Conservation (phyloP, 768 basidiomycete genomes). For the Imleria badia region DNA sequence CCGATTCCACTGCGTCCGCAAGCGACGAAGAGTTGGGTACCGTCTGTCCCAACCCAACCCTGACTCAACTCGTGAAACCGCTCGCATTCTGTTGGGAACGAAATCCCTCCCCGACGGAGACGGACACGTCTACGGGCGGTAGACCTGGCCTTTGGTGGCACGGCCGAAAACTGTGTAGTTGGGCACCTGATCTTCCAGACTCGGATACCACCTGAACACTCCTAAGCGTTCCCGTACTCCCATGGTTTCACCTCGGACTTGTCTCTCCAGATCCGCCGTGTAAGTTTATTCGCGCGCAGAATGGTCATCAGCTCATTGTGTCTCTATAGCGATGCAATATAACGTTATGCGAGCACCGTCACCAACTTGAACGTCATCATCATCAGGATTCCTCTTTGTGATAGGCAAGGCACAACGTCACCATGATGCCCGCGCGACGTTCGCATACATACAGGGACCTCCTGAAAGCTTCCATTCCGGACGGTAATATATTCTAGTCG, state of each 20-base stretch:
- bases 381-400: no score
- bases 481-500: no score
- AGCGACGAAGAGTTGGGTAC: slow-evolving; percentile 1
- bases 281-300: no score
- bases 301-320: no score
- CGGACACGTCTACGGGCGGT: not conserved
- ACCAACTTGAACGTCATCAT: no score
- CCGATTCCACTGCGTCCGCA: not conserved
- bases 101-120: not conserved
- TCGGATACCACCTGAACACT: not conserved
- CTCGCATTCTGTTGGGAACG: slow-evolving; percentile 27
- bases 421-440: no score
- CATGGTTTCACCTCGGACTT: not conserved
- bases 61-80: slow-evolving; percentile 19
- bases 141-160: slow-evolving; percentile 46
- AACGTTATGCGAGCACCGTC: no score
- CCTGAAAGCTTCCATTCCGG: no score
- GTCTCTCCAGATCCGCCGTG: not conserved
- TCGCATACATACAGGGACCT: no score
- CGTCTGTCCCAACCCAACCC: slow-evolving; percentile 24
- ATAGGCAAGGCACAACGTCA: no score
- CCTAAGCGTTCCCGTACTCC: not conserved
- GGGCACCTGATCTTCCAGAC: slow-evolving; percentile 14
- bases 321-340: not conserved
- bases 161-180: slow-evolving; percentile 18